A percentile compares a stretch with the other conserved stretches of the same genome.
Conservation (phyloP, 371 early-diverging fungal genomes). For the Rhizopus stolonifer region DNA sequence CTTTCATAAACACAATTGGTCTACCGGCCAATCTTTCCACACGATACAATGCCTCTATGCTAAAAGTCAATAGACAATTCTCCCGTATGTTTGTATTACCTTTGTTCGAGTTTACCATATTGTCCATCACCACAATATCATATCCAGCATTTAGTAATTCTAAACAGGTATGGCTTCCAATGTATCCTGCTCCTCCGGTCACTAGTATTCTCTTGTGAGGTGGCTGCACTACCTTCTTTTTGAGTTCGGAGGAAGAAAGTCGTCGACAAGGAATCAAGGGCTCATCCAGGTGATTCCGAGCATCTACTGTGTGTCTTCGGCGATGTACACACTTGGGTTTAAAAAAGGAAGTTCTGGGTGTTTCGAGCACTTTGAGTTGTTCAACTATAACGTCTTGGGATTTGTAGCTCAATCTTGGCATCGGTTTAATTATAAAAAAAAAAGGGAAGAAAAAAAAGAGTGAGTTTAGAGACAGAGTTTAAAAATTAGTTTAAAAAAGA, state of each 20-base stretch:
- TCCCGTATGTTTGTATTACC: constrained; percentile 52
- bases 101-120: constrained; percentile 65
- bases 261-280: constrained; percentile 13
- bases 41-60: constrained; percentile 46
- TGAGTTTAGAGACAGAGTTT: too few relatives aligned
- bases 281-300: constrained; percentile 19
- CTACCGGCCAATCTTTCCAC: constrained; percentile 46
- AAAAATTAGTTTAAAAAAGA: too few relatives aligned
- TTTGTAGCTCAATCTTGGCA: constrained; percentile 11
- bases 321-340: constrained; percentile 9
- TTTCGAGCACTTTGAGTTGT: constrained; percentile 22
- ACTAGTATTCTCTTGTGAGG: constrained; percentile 66
- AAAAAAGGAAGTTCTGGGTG: background rate
- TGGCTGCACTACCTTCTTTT: constrained; percentile 16
- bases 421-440: constrained; percentile 7
- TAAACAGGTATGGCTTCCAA: constrained; percentile 87
- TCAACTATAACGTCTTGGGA: constrained; percentile 16
- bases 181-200: constrained; percentile 92
- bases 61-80: background rate
- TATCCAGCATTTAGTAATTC: constrained; percentile 72
- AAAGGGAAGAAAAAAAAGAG: background rate
- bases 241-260: constrained; percentile 6
- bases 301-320: constrained; percentile 22
- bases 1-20: constrained; percentile 44
- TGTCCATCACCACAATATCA: constrained; percentile 81